phyloP scores from a whole-genome alignment of 164 flowering plant species.

The Magnolia kwangsiensis region DNA sequence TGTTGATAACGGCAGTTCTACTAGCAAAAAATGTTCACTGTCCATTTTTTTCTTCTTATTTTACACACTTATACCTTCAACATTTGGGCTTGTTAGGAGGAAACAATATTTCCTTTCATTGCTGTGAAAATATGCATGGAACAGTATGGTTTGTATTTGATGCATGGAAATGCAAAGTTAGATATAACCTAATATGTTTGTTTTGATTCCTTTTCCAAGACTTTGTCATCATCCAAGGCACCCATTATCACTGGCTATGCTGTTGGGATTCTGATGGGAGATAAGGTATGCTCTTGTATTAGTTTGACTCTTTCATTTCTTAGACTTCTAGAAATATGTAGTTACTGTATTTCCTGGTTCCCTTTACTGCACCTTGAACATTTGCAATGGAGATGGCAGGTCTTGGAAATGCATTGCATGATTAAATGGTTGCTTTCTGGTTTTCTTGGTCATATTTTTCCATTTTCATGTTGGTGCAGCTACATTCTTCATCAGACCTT shows the following conservation, averaged over 20 bases:
- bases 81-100: no score
- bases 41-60: no score
- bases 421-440: neutral
- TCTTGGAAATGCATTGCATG: neutral
- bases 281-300: conserved; percentile 38
- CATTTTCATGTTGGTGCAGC: neutral
- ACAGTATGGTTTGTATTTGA: neutral
- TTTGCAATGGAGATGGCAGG: neutral
- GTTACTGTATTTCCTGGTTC: neutral
- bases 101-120: no score
- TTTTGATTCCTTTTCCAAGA: conserved; percentile 32
- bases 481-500: neutral
- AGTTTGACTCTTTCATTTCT: neutral
- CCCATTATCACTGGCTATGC: conserved; percentile 47
- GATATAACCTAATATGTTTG: neutral
- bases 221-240: conserved; percentile 44
- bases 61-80: no score
- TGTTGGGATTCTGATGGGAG: conserved; percentile 58
- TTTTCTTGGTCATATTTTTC: neutral
- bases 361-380: neutral
- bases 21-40: no score
- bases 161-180: neutral
- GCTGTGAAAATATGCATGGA: no score
- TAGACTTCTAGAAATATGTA: neutral
- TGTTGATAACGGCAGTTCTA: no score